A percentile compares a stretch with the other conserved stretches of the same genome.
These are phyloP conservation scores for Salvia sclarea DNA, from an alignment of 305 asterid genomes.

Conservation along the genomic window DNA sequence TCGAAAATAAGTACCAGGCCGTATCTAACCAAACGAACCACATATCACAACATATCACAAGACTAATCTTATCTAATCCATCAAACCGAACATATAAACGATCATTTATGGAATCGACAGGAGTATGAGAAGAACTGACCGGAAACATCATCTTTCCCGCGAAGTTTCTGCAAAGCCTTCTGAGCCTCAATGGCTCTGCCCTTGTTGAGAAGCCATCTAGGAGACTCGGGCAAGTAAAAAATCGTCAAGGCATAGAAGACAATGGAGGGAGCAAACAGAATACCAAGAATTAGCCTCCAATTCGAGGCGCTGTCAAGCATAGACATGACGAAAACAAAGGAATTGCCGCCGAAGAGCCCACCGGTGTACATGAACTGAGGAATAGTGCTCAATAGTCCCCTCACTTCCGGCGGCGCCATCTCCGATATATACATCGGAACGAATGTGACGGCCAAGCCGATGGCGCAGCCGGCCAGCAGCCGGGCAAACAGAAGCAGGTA, in stretches of 20 bases:
- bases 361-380: slow-evolving; percentile 64
- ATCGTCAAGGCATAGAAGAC: slow-evolving; percentile 43
- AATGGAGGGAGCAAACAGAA: slow-evolving; percentile 56
- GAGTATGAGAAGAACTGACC: slow-evolving; percentile 8
- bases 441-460: slow-evolving; percentile 62
- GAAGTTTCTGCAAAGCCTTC: slow-evolving; percentile 49
- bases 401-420: slow-evolving; percentile 66
- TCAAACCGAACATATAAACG: too few species aligned
- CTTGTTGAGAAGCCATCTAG: slow-evolving; percentile 73
- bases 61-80: too few species aligned
- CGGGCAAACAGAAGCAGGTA: slow-evolving; percentile 56
- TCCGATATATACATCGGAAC: slow-evolving; percentile 70
- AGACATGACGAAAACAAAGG: slow-evolving; percentile 68
- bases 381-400: slow-evolving; percentile 62
- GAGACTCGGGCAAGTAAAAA: slow-evolving; percentile 67
- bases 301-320: slow-evolving; percentile 42
- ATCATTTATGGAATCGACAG: not conserved
- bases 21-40: too few species aligned
- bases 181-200: slow-evolving; percentile 60
- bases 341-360: slow-evolving; percentile 57
- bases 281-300: slow-evolving; percentile 72
- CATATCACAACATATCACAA: too few species aligned
- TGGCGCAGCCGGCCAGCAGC: slow-evolving; percentile 65
- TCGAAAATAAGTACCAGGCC: too few species aligned
- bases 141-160: slow-evolving; percentile 37